Percentiles rank a stretch among this genome's conserved stretches.
Conservation (phyloP, 352 stramenopile genomes). For the Phytophthora fragariaefolia region DNA sequence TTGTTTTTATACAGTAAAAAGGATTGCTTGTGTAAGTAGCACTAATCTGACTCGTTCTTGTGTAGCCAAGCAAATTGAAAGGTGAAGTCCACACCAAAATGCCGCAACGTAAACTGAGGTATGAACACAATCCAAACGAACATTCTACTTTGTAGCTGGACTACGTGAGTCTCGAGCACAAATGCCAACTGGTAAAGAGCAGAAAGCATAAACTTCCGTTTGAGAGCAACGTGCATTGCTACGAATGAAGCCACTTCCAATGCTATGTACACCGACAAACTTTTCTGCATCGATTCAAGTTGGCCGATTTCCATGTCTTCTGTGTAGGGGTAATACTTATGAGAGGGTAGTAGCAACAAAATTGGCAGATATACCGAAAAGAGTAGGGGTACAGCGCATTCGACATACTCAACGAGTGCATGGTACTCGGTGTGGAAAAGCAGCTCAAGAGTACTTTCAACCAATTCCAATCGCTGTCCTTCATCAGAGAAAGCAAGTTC, state of each 20-base stretch:
- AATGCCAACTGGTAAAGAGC: slow-evolving; percentile 31
- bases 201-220: slow-evolving; percentile 28
- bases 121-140: slow-evolving; percentile 37
- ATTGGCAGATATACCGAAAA: slow-evolving; percentile 26
- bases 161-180: slow-evolving; percentile 32
- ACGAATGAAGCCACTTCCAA: slow-evolving; percentile 24
- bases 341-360: slow-evolving; percentile 17
- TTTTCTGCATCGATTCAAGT: slow-evolving; percentile 13
- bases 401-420: slow-evolving; percentile 33
- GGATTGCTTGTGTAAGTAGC: too few relatives aligned
- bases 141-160: slow-evolving; percentile 27
- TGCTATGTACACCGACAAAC: slow-evolving; percentile 18
- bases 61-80: slow-evolving; percentile 25
- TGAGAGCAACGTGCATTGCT: slow-evolving; percentile 23
- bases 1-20: too few relatives aligned
- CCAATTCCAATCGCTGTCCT: slow-evolving; percentile 1
- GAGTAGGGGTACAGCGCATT: slow-evolving; percentile 32
- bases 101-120: slow-evolving; percentile 26
- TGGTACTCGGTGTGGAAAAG: slow-evolving; percentile 41
- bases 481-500: not conserved
- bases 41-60: too few relatives aligned
- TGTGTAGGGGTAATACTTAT: slow-evolving; percentile 31
- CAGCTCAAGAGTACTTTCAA: slow-evolving; percentile 23
- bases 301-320: slow-evolving; percentile 20
- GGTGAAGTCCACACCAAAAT: slow-evolving; percentile 28